phyloP scores from a whole-genome alignment of 192 early-diverging fungal species.

The Umbelopsis isabellina region DNA sequence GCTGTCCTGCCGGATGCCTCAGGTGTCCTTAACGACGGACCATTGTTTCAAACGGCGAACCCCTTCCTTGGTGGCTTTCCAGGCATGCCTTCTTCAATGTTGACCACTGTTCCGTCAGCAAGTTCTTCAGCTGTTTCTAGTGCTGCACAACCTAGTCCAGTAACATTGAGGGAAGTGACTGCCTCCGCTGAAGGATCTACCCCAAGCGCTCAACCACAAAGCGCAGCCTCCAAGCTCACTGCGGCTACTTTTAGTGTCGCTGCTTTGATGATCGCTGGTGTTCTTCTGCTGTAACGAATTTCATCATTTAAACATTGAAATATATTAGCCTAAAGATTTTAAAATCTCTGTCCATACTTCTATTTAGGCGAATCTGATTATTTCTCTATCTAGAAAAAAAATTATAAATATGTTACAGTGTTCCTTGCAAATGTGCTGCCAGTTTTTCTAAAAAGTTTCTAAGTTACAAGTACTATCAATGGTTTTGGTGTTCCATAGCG shows the following conservation, averaged over 20 bases:
- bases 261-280: not conserved
- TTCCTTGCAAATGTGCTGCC: not conserved
- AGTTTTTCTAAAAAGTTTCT: too few relatives aligned
- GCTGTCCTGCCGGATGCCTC: conserved; percentile 17
- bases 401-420: conserved; percentile 4
- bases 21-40: not conserved
- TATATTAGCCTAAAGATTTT: conserved; percentile 8
- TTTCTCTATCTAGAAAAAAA: conserved; percentile 5
- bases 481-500: conserved; percentile 19
- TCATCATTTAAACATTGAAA: not conserved
- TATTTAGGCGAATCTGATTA: not conserved
- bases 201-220: not conserved
- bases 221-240: not conserved
- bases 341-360: conserved; percentile 3
- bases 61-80: not conserved
- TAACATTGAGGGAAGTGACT: conserved; percentile 2
- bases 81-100: not conserved
- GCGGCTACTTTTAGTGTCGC: not conserved
- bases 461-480: not conserved
- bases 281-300: conserved; percentile 6
- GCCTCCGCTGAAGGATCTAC: not conserved
- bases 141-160: not conserved
- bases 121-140: not conserved
- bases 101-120: not conserved
- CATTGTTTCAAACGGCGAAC: too few relatives aligned